phyloP scores from a whole-genome alignment of 495 filamentous ascomycete species.

The Talaromyces ruber region DNA sequence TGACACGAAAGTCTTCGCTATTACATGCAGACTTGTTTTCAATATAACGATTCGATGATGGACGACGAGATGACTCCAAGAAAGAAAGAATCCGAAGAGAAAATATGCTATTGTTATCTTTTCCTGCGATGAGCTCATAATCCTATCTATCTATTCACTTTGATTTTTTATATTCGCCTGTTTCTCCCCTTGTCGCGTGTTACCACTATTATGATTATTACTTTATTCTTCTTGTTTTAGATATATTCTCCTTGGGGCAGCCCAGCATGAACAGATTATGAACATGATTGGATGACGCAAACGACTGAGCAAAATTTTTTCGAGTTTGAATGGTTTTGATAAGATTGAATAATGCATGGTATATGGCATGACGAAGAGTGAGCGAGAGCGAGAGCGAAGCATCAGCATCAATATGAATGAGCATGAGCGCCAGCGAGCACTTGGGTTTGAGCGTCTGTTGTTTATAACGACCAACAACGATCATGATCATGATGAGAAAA shows the following conservation, averaged over 20 bases:
- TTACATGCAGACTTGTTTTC: slow-evolving; percentile 10
- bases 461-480: not conserved
- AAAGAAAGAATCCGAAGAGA: slow-evolving; percentile 31
- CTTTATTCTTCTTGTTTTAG: slow-evolving; percentile 40
- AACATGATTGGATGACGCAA: slow-evolving; percentile 7
- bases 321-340: not conserved
- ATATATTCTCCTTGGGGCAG: slow-evolving; percentile 39
- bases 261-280: slow-evolving; percentile 21
- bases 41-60: slow-evolving; percentile 43
- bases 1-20: not conserved
- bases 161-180: slow-evolving; percentile 1
- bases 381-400: not conserved
- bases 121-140: slow-evolving; percentile 3
- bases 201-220: not conserved
- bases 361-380: not conserved
- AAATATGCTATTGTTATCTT: slow-evolving; percentile 10
- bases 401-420: not conserved
- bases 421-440: not conserved
- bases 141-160: slow-evolving; percentile 4
- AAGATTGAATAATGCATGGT: not conserved
- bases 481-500: not conserved
- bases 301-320: not conserved
- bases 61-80: slow-evolving; percentile 47
- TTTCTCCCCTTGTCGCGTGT: slow-evolving; percentile 7
- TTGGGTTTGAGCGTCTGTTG: not conserved